Base-by-base conservation (phyloP, 352 stramenopile genomes). In the Pythium graminicola region DNA sequence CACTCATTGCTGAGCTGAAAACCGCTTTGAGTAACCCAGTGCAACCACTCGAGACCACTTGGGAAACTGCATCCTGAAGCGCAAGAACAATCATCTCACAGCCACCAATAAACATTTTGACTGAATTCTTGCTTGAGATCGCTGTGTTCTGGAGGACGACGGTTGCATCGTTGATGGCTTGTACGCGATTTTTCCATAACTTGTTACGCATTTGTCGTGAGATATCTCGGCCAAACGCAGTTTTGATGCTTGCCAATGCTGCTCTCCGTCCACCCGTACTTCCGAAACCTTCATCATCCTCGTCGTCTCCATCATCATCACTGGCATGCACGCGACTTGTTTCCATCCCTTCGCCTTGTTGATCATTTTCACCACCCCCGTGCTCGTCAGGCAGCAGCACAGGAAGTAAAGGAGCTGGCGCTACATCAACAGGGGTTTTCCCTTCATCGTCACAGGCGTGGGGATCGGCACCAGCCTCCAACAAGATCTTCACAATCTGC, bases 401-500 rank as follows among this genome's bases (percentile, higher is more conserved):
- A 5, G 76, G 55, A 8, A 87, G 32, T 24, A 89, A 54, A 0
- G 64, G 26, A 3, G 70, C 57, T 22, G 76, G 60, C 0, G 78
- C 73, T n/a, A 89, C 67, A 53, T 93, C 77, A 5, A 85, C 64
- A 0, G 79, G 75, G 0, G 77, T 85, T 29, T 76, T 82, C 0
- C 79, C 79, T 35, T 82, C 46, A 1, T 66, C 49, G 46, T 90
- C 77, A 36, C 65, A 73, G 1, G 79, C 77, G 38, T 90, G 77
- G 10, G 75, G 57, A 50, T 93, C 73, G 0, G 79, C 79, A 4
- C 79, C 82, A 11, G 76, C 76, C 53, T 90, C 74, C 8, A 93
- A 22, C 3, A 93, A 48, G 27, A 89, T 63, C 43, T 81, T 80
- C 9, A 87, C 73, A 16, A 90, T 78, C 3, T 40, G 52, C 27